Evolutionary conservation across 768 basidiomycete species (phyloP).

Genomic region (Kockovaella imperatae): DNA sequence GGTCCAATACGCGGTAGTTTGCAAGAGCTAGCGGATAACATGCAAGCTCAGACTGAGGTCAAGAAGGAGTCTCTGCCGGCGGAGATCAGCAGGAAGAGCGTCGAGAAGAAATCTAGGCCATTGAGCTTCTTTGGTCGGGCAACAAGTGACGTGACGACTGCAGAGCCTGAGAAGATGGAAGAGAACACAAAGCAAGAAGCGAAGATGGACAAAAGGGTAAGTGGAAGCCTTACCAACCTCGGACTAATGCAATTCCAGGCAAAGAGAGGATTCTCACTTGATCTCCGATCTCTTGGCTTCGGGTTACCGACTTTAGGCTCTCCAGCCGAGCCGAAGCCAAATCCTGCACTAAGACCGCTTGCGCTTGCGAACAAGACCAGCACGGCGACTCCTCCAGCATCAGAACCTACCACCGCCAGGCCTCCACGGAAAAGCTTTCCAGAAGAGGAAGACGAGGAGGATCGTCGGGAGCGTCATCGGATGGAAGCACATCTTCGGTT

Average conservation of each 20-base stretch:
- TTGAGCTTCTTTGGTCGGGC: conserved; percentile 36
- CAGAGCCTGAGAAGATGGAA: background rate
- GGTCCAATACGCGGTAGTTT: background rate
- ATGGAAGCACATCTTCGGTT: conserved; percentile 85
- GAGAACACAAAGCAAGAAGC: conserved; percentile 15
- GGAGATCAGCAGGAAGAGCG: background rate
- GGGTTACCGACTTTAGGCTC: conserved; percentile 9
- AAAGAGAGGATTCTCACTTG: conserved; percentile 38
- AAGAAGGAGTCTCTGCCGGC: background rate
- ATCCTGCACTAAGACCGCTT: conserved; percentile 15
- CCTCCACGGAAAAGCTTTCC: conserved; percentile 28
- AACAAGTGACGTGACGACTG: conserved; percentile 2
- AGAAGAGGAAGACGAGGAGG: conserved; percentile 79
- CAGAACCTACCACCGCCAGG: conserved; percentile 2
- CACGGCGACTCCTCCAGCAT: conserved; percentile 3
- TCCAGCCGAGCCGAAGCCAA: background rate
- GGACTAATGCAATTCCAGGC: conserved; percentile 18
- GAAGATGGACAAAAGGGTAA: conserved; percentile 32
- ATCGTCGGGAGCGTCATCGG: conserved; percentile 74
- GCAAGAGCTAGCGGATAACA: conserved; percentile 4
- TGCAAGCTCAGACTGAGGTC: background rate
- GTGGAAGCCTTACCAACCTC: conserved; percentile 1
- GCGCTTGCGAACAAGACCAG: conserved; percentile 3
- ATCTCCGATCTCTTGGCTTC: conserved; percentile 39
- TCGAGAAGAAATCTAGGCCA: conserved; percentile 29